Conservation (phyloP, 2,329 filamentous ascomycete species). For the Anisogramma anomala region DNA sequence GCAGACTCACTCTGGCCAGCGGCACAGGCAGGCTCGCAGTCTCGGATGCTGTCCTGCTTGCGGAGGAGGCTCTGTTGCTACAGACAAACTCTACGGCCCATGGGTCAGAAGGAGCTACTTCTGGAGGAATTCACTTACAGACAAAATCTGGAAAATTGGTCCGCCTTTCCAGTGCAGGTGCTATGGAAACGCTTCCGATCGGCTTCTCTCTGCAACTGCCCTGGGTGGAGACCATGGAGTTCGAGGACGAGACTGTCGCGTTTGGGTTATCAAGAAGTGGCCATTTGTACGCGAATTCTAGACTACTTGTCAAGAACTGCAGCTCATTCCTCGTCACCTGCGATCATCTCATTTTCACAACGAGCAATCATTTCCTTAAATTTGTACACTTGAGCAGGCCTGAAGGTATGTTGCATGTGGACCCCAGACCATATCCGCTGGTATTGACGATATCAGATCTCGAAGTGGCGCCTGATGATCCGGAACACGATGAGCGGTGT, state of each 20-base stretch:
- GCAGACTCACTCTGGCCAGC: slow-evolving; percentile 7
- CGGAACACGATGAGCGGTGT: slow-evolving; percentile 84
- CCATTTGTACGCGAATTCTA: slow-evolving; percentile 65
- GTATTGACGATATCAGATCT: slow-evolving; percentile 46
- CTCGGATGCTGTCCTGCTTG: slow-evolving; percentile 14
- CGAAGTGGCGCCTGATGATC: slow-evolving; percentile 75
- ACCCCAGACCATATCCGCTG: background rate
- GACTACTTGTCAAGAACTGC: slow-evolving; percentile 68
- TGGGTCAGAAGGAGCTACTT: background rate
- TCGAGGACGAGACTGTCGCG: slow-evolving; percentile 31
- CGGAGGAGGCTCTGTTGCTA: slow-evolving; percentile 9
- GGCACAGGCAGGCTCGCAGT: slow-evolving; percentile 14
- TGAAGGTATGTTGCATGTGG: slow-evolving; percentile 41
- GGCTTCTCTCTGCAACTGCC: slow-evolving; percentile 38
- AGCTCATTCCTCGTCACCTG: slow-evolving; percentile 80
- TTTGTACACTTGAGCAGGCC: slow-evolving; percentile 69
- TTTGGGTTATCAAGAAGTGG: slow-evolving; percentile 65
- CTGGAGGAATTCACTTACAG: slow-evolving; percentile 31
- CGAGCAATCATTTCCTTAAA: slow-evolving; percentile 83
- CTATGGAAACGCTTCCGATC: slow-evolving; percentile 24
- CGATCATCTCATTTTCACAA: slow-evolving; percentile 82
- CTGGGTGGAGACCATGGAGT: slow-evolving; percentile 38
- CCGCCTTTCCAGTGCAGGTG: slow-evolving; percentile 23
- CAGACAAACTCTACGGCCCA: slow-evolving; percentile 4
- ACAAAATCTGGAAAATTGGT: slow-evolving; percentile 35